Percentiles rank a stretch among this genome's conserved stretches.
These are phyloP conservation scores for Coniferiporia weirii DNA, from an alignment of 1,284 basidiomycete genomes.

Conservation along the genomic window DNA sequence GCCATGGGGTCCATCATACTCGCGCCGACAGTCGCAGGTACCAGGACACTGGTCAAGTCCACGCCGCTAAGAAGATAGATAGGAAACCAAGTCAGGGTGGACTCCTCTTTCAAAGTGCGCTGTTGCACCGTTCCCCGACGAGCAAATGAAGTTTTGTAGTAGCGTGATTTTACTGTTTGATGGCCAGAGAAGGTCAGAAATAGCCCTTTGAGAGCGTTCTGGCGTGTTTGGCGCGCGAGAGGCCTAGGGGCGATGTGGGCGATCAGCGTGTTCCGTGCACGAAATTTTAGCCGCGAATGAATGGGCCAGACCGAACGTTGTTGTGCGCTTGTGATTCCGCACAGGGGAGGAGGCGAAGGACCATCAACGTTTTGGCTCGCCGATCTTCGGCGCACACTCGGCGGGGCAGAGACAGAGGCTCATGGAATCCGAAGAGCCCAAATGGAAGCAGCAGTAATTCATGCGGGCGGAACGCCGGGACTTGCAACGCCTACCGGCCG, in stretches of 20 bases:
- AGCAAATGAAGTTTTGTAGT: background rate
- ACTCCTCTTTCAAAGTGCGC: background rate
- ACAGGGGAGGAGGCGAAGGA: background rate
- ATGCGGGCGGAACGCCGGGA: too few relatives aligned
- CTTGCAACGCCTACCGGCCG: too few relatives aligned
- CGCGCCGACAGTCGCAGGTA: too few relatives aligned
- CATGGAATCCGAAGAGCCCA: too few relatives aligned
- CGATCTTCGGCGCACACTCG: too few relatives aligned
- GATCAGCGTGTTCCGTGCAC: background rate
- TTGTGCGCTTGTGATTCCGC: background rate
- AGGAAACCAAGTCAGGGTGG: background rate
- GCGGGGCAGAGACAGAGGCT: too few relatives aligned
- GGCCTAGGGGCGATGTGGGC: too few relatives aligned
- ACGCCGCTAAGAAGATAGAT: background rate
- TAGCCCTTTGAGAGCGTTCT: background rate
- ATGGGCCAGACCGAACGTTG: background rate
- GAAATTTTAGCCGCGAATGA: background rate
- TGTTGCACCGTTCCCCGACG: background rate
- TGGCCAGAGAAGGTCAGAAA: background rate
- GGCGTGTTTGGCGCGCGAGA: too few relatives aligned
- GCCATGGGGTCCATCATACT: too few relatives aligned
- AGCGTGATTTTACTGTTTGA: background rate
- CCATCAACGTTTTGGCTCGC: too few relatives aligned
- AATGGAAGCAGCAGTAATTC: too few relatives aligned
- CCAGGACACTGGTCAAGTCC: too few relatives aligned